Evolutionary conservation across 1,139 yeast genomes (phyloP).

Genomic region (Taiozyma sp.): DNA sequence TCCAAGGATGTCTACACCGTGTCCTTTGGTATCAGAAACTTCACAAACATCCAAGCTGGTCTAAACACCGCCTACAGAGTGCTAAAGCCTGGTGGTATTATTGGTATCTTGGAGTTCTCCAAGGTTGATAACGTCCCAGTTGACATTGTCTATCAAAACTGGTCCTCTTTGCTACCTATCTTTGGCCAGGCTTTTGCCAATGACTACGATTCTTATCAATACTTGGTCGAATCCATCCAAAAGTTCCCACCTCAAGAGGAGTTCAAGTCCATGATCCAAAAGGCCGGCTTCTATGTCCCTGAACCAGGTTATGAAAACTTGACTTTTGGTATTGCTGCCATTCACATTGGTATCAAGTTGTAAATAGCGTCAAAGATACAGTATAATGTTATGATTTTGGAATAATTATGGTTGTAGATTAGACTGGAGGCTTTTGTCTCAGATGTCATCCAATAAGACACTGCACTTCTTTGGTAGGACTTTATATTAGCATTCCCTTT

Average conservation of each 20-base stretch:
- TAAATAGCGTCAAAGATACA: conserved; percentile 19
- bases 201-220: conserved; percentile 93
- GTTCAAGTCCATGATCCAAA: conserved; percentile 86
- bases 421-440: no score
- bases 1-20: conserved; percentile 95
- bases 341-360: conserved; percentile 91
- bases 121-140: conserved; percentile 80
- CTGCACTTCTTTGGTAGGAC: no score
- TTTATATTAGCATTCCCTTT: no score
- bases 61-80: conserved; percentile 91
- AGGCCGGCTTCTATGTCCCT: conserved; percentile 91
- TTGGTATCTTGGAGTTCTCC: conserved; percentile 93
- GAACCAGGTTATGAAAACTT: conserved; percentile 90
- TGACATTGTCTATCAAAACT: conserved; percentile 76
- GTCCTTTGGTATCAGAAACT: conserved; percentile 96
- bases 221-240: conserved; percentile 89
- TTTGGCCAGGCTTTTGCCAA: conserved; percentile 95
- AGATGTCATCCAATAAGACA: no score
- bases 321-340: conserved; percentile 96
- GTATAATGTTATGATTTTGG: background rate
- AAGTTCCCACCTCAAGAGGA: conserved; percentile 90
- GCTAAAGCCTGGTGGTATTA: conserved; percentile 97
- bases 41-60: conserved; percentile 92
- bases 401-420: no score
- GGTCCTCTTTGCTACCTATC: conserved; percentile 84